These are phyloP conservation scores for Curvularia sp. DNA, from an alignment of 2,329 filamentous ascomycete genomes.

Conservation along the genomic window DNA sequence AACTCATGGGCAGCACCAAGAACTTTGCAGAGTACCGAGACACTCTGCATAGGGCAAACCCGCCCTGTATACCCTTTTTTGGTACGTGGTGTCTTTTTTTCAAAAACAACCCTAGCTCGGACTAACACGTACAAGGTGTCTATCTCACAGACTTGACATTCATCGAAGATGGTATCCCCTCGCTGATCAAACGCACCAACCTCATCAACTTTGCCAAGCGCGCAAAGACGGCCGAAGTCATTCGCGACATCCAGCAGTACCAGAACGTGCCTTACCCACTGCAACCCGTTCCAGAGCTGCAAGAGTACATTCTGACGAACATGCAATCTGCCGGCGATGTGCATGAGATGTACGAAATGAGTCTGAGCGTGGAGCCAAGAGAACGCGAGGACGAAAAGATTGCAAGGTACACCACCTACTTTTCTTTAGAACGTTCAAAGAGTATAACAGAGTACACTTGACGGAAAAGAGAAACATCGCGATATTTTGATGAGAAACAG, in stretches of 20 bases:
- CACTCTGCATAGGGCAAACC: constrained; percentile 87
- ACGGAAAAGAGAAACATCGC: not conserved
- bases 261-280: constrained; percentile 96
- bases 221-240: constrained; percentile 96
- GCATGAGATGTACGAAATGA: constrained; percentile 99
- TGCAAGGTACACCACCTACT: constrained; percentile 73
- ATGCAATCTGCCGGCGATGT: constrained; percentile 96
- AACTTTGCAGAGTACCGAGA: constrained; percentile 98
- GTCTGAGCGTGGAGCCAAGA: constrained; percentile 87
- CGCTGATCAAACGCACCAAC: constrained; percentile 93
- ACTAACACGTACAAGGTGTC: constrained; percentile 66
- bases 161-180: constrained; percentile 97
- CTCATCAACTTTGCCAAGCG: constrained; percentile 99
- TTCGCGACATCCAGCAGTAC: constrained; percentile 97
- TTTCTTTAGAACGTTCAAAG: constrained; percentile 15
- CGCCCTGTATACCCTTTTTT: constrained; percentile 97
- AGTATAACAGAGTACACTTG: not conserved
- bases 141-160: constrained; percentile 98
- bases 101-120: not conserved
- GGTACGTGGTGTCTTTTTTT: constrained; percentile 61
- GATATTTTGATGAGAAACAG: not conserved
- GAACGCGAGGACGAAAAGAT: constrained; percentile 99
- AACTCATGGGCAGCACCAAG: constrained; percentile 94
- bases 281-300: constrained; percentile 86
- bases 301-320: constrained; percentile 95